phyloP scores from a whole-genome alignment of 805 yeast genomes.

The Pichia nanzhaoensis region DNA sequence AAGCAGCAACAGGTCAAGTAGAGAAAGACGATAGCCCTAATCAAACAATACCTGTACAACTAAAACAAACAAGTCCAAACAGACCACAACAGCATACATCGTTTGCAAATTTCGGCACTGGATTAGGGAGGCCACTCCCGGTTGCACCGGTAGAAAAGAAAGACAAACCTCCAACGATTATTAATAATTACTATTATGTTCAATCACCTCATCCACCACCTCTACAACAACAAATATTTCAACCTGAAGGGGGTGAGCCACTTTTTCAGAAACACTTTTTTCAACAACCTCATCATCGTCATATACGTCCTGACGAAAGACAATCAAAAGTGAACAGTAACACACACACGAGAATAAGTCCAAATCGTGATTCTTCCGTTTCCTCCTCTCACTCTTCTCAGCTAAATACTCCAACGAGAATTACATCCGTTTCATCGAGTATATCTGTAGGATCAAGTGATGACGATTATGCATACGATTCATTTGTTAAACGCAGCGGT shows the following conservation, averaged over 20 bases:
- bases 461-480: background rate
- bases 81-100: constrained; percentile 11
- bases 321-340: too few species aligned
- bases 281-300: background rate
- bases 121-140: constrained; percentile 4
- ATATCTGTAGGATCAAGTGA: background rate
- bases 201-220: constrained; percentile 11
- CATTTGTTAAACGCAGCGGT: constrained; percentile 1
- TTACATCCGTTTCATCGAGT: background rate
- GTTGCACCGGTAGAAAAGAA: background rate
- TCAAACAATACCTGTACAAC: background rate
- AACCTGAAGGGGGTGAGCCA: too few species aligned
- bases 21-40: constrained; percentile 5
- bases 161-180: constrained; percentile 15
- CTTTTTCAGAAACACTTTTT: background rate
- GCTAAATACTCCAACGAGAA: background rate
- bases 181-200: constrained; percentile 19
- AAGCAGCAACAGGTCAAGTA: constrained; percentile 17
- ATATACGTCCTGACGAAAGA: background rate
- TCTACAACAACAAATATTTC: background rate
- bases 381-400: too few species aligned
- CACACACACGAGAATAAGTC: background rate
- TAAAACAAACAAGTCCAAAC: constrained; percentile 12
- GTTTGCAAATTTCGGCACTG: constrained; percentile 5
- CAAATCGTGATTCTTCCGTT: too few species aligned